Conservation (phyloP, 2,329 filamentous ascomycete species). For the Aureobasidium sp. region DNA sequence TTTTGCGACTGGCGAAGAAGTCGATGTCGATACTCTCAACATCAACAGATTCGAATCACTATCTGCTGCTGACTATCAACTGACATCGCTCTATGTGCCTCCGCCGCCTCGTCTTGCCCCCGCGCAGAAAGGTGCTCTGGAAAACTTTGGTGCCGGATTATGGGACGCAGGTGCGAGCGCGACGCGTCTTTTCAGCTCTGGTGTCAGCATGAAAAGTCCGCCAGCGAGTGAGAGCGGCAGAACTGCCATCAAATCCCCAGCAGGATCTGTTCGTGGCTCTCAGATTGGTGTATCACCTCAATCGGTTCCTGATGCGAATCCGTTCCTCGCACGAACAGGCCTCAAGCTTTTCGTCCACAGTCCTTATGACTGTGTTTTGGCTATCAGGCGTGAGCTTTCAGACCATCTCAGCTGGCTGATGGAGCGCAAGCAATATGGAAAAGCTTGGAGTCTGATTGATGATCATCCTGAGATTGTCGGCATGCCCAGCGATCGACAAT, state of each 20-base stretch:
- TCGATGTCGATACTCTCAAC: conserved; percentile 78
- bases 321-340: conserved; percentile 48
- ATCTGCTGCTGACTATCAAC: conserved; percentile 84
- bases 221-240: conserved; percentile 35
- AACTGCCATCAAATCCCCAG: conserved; percentile 28
- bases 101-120: conserved; percentile 56
- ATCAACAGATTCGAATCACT: conserved; percentile 82
- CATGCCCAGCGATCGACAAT: conserved; percentile 31
- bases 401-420: conserved; percentile 85
- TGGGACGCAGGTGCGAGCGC: conserved; percentile 80
- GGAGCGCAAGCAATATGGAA: conserved; percentile 70
- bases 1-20: conserved; percentile 70
- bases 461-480: conserved; percentile 69
- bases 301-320: conserved; percentile 32
- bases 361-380: conserved; percentile 92
- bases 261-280: conserved; percentile 25
- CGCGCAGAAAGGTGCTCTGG: conserved; percentile 65
- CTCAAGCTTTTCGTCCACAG: conserved; percentile 91
- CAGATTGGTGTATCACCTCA: neutral
- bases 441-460: conserved; percentile 84
- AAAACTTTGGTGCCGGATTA: conserved; percentile 68
- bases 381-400: conserved; percentile 74
- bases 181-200: conserved; percentile 77
- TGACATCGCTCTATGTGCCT: conserved; percentile 73
- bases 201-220: conserved; percentile 60